A percentile compares a stretch with the other conserved stretches of the same genome.
Evolutionary conservation across 768 basidiomycete species (phyloP).

Genomic region (Fibroporia radiculosa): DNA sequence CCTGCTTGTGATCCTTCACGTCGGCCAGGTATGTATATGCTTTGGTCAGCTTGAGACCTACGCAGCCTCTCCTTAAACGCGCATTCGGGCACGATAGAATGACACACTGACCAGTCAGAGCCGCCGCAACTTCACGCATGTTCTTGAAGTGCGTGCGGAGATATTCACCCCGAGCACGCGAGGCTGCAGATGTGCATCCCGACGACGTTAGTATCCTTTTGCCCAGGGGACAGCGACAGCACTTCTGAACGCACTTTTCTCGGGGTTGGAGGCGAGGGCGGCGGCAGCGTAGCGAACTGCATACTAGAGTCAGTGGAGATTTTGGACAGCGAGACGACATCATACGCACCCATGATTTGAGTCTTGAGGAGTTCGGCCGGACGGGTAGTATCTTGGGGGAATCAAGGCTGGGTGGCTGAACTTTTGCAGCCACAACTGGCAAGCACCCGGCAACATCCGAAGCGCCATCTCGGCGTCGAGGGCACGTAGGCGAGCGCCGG

Average conservation of each 20-base stretch:
- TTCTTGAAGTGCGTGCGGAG: constrained; percentile 99
- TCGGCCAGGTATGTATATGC: constrained; percentile 91
- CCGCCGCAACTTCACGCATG: constrained; percentile 98
- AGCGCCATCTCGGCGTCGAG: neutral
- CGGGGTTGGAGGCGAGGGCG: constrained; percentile 82
- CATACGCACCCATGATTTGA: constrained; percentile 31
- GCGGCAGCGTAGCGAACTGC: constrained; percentile 92
- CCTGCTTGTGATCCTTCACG: constrained; percentile 94
- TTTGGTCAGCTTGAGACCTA: constrained; percentile 89
- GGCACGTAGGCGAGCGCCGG: too few relatives aligned
- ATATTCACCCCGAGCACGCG: constrained; percentile 92
- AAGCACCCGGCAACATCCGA: constrained; percentile 18
- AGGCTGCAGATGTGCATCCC: constrained; percentile 48
- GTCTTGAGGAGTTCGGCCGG: constrained; percentile 27
- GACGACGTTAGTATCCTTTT: constrained; percentile 6
- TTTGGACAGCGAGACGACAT: constrained; percentile 7
- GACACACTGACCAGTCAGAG: constrained; percentile 63
- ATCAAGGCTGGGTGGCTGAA: constrained; percentile 19
- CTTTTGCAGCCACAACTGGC: constrained; percentile 18
- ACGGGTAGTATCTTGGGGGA: constrained; percentile 12
- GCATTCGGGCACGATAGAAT: neutral
- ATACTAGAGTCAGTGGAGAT: constrained; percentile 1
- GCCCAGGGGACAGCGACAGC: neutral
- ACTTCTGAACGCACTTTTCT: constrained; percentile 65
- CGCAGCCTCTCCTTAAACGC: neutral